A percentile compares a stretch with the other conserved stretches of the same genome.
Evolutionary conservation across 2,329 filamentous ascomycete genomes (phyloP).

Genomic region (Pseudopithomyces chartarum): DNA sequence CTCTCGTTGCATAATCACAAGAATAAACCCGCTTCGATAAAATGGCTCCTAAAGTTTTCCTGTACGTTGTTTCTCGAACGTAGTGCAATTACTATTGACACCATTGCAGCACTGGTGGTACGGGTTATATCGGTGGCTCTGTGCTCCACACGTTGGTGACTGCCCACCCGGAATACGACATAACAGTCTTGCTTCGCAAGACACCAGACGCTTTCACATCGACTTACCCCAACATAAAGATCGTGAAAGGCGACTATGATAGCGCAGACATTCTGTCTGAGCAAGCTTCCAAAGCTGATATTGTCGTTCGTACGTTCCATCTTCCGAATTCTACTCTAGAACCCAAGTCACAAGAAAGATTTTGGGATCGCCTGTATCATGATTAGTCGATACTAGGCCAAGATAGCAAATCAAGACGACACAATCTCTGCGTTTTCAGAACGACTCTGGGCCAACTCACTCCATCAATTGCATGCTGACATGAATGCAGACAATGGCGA

Average conservation of each 20-base stretch:
- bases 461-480: not conserved
- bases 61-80: conserved; percentile 18
- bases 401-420: not conserved
- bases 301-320: conserved; percentile 51
- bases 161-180: conserved; percentile 53
- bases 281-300: conserved; percentile 54
- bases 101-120: conserved; percentile 52
- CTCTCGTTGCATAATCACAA: not conserved
- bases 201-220: conserved; percentile 31
- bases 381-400: too few relatives aligned
- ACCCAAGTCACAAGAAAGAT: too few relatives aligned
- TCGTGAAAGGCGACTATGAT: conserved; percentile 57
- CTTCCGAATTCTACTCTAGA: not conserved
- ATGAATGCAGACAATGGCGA: conserved; percentile 29
- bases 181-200: conserved; percentile 53
- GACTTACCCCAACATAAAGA: conserved; percentile 48
- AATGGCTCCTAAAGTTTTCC: conserved; percentile 40
- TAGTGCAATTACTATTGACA: not conserved
- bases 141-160: conserved; percentile 53
- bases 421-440: not conserved
- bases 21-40: not conserved
- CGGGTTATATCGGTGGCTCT: conserved; percentile 61
- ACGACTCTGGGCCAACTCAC: too few relatives aligned
- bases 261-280: conserved; percentile 50
- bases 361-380: too few relatives aligned